These are phyloP conservation scores for Suhomyces coccinellae DNA, from an alignment of 1,139 yeast genomes.

Conservation along the genomic window DNA sequence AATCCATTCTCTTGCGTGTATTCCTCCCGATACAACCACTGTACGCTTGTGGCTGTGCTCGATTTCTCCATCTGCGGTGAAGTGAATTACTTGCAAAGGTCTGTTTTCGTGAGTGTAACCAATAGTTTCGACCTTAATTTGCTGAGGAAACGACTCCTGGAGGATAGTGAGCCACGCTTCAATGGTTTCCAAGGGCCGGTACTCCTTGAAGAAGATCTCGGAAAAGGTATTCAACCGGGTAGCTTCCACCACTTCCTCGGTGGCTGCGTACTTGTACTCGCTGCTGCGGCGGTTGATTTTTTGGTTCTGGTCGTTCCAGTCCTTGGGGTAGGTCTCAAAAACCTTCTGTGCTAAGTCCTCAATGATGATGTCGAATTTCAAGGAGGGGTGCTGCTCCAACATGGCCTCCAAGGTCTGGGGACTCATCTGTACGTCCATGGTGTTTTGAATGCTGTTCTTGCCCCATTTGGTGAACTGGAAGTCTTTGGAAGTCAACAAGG, in stretches of 20 bases:
- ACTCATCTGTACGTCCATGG: conserved; percentile 39
- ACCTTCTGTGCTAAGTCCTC: conserved; percentile 58
- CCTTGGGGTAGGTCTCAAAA: conserved; percentile 53
- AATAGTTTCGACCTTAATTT: conserved; percentile 59
- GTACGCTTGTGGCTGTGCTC: conserved; percentile 59
- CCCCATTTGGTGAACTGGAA: conserved; percentile 35
- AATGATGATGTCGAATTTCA: conserved; percentile 42
- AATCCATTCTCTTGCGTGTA: conserved; percentile 92
- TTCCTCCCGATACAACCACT: conserved; percentile 77
- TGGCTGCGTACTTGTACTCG: conserved; percentile 18
- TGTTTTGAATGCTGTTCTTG: conserved; percentile 22
- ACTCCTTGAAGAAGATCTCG: conserved; percentile 66
- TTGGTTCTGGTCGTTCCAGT: conserved; percentile 13
- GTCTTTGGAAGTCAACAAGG: conserved; percentile 16
- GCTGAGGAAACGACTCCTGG: conserved; percentile 56
- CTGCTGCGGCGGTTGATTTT: not conserved
- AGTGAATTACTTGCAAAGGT: conserved; percentile 63
- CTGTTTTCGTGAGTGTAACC: conserved; percentile 79
- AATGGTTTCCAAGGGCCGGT: conserved; percentile 67
- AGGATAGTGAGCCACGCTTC: conserved; percentile 70
- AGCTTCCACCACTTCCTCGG: conserved; percentile 22
- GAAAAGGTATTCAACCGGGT: conserved; percentile 26
- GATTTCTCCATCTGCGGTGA: conserved; percentile 45
- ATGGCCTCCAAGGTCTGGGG: conserved; percentile 25
- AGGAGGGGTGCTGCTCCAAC: conserved; percentile 18